phyloP scores from a whole-genome alignment of 495 filamentous ascomycete species.

The Penicillium subrubescens region DNA sequence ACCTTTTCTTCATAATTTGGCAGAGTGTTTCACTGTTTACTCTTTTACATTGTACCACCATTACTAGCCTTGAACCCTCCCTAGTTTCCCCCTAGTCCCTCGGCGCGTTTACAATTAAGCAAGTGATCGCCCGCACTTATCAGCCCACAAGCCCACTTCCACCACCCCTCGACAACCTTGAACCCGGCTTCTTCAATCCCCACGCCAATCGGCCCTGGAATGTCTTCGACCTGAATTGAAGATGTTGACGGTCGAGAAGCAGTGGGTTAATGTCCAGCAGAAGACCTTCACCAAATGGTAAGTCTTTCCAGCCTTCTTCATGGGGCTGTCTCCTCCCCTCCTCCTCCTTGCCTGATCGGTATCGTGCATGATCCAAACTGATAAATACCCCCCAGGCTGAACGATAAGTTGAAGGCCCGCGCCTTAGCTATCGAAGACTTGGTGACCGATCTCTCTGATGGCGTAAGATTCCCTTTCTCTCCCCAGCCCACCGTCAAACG shows the following conservation, averaged over 20 bases:
- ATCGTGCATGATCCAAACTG: background rate
- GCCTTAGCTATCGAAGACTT: conserved; percentile 78
- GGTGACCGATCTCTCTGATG: conserved; percentile 86
- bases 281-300: conserved; percentile 99
- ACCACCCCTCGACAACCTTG: background rate
- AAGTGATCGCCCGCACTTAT: conserved; percentile 13
- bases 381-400: conserved; percentile 65
- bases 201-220: conserved; percentile 41
- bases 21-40: background rate
- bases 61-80: background rate
- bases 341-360: background rate
- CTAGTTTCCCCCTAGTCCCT: conserved; percentile 1
- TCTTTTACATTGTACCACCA: background rate
- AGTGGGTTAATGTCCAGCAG: conserved; percentile 95
- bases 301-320: background rate
- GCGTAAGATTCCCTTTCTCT: conserved; percentile 58
- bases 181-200: conserved; percentile 3
- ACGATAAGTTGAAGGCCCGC: conserved; percentile 84
- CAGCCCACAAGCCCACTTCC: background rate
- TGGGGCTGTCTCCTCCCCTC: background rate
- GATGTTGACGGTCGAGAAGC: conserved; percentile 74
- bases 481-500: background rate
- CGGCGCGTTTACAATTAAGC: conserved; percentile 7
- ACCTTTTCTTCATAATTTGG: background rate
- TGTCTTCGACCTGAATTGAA: conserved; percentile 42